Evolutionary conservation across 2,329 filamentous ascomycete species (phyloP).

Genomic region (Aspergillus sp.): DNA sequence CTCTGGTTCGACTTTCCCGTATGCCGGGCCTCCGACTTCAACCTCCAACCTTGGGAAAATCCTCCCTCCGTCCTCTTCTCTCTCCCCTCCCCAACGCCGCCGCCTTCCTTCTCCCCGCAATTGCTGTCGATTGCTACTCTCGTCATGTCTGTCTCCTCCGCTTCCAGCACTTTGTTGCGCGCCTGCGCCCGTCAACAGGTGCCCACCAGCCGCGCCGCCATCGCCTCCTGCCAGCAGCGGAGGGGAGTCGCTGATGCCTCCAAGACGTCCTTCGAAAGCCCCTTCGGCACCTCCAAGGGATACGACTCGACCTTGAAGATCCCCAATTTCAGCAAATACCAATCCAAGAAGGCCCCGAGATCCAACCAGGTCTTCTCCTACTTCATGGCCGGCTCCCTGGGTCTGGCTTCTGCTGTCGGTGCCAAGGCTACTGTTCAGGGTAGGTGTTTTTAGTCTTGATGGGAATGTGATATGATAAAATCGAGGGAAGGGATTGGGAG

Average conservation of each 20-base stretch:
- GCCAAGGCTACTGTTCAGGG: conserved; percentile 98
- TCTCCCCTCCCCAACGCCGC: conserved; percentile 13
- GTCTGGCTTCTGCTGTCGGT: conserved; percentile 83
- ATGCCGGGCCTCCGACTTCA: conserved; percentile 30
- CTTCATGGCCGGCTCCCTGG: conserved; percentile 97
- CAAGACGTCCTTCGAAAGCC: conserved; percentile 46
- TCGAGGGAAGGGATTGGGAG: not conserved
- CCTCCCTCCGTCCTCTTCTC: conserved; percentile 26
- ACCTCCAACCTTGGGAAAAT: conserved; percentile 24
- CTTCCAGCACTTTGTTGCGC: conserved; percentile 67
- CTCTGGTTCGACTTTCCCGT: conserved; percentile 24
- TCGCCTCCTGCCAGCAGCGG: conserved; percentile 38
- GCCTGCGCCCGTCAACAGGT: conserved; percentile 44
- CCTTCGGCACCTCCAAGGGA: conserved; percentile 50
- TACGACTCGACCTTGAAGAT: conserved; percentile 61
- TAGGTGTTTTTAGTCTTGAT: conserved; percentile 47
- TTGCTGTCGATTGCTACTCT: conserved; percentile 31
- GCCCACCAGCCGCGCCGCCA: conserved; percentile 36
- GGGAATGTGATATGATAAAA: not conserved
- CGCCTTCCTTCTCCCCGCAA: conserved; percentile 17
- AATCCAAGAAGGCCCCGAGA: conserved; percentile 61
- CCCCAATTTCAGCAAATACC: conserved; percentile 86
- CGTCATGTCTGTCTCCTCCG: conserved; percentile 54
- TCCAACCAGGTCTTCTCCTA: conserved; percentile 88
- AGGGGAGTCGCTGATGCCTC: conserved; percentile 32